phyloP scores from a whole-genome alignment of 306 rosid species.

The Vigna nakashimae region DNA sequence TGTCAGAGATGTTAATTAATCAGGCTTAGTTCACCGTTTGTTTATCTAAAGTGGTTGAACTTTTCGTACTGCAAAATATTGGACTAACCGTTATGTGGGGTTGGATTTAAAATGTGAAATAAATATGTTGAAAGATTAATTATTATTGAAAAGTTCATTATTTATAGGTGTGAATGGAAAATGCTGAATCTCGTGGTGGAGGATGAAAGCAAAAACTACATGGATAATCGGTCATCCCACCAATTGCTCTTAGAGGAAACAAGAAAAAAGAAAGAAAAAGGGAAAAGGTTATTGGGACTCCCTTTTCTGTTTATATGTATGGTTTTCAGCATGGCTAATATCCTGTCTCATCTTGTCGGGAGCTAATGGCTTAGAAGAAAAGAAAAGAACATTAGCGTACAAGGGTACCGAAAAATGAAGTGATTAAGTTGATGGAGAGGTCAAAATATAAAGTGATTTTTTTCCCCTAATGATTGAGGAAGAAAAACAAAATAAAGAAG shows the following conservation, averaged over 20 bases:
- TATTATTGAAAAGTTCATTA: no score
- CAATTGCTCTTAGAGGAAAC: background rate
- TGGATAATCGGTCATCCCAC: background rate
- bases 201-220: conserved; percentile 23
- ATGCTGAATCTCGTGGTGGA: background rate
- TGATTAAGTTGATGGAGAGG: conserved; percentile 37
- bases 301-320: conserved; percentile 30
- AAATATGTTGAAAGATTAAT: no score
- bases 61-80: no score
- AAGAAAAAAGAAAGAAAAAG: background rate
- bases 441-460: conserved; percentile 40
- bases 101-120: no score
- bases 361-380: conserved; percentile 34
- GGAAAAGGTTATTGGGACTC: conserved; percentile 27
- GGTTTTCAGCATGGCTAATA: conserved; percentile 22
- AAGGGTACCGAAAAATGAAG: conserved; percentile 25
- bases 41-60: no score
- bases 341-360: conserved; percentile 29
- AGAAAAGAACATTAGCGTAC: background rate
- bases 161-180: background rate
- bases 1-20: no score
- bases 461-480: conserved; percentile 48
- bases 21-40: no score
- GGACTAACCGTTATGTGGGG: no score
- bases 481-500: conserved; percentile 27